A percentile compares a stretch with the other conserved stretches of the same genome.
Conservation (phyloP, 805 yeast genomes). For the Hanseniaspora singularis region DNA sequence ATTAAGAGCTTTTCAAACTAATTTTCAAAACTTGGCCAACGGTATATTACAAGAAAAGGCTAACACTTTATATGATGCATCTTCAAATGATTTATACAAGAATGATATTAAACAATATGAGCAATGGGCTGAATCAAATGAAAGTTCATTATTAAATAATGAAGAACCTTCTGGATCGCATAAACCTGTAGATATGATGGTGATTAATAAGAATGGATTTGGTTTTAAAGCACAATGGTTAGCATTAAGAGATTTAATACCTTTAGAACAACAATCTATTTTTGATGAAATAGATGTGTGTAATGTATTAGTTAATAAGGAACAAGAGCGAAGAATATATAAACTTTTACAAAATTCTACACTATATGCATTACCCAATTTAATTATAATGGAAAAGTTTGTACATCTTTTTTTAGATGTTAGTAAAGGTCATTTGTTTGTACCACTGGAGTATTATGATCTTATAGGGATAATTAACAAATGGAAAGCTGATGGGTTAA, state of each 20-base stretch:
- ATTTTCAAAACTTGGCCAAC: too few relatives aligned
- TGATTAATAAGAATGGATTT: too few relatives aligned
- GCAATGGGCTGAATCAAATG: neutral
- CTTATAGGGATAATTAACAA: constrained; percentile 11
- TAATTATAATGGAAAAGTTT: constrained; percentile 7
- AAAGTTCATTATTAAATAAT: neutral
- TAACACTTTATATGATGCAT: too few relatives aligned
- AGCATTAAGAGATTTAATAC: neutral
- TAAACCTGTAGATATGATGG: neutral
- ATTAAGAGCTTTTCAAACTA: too few relatives aligned
- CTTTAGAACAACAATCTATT: neutral
- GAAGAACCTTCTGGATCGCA: neutral
- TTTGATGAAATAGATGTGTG: constrained; percentile 10
- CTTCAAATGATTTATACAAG: too few relatives aligned
- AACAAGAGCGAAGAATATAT: neutral
- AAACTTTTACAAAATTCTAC: constrained; percentile 3
- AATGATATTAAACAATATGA: neutral
- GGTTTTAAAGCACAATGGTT: too few relatives aligned
- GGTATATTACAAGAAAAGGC: too few relatives aligned
- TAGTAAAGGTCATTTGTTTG: neutral
- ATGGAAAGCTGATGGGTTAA: constrained; percentile 14
- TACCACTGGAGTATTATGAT: constrained; percentile 14
- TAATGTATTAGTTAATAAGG: neutral
- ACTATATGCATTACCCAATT: neutral
- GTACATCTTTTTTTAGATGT: neutral